Evolutionary conservation across 495 filamentous ascomycete species (phyloP).

Genomic region (Endocarpon pusillum): DNA sequence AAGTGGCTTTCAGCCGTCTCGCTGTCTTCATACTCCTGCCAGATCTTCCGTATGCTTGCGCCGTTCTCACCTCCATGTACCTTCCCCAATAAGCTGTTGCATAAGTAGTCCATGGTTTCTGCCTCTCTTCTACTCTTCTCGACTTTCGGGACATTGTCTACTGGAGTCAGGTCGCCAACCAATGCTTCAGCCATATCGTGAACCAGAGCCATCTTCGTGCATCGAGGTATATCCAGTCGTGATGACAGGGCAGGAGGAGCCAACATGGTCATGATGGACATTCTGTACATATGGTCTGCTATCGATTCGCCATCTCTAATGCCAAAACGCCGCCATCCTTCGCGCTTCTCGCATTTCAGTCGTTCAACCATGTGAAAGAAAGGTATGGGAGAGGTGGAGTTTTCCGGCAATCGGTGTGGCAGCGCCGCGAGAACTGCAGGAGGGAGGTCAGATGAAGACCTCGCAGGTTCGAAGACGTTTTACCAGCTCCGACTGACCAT

Average conservation of each 20-base stretch:
- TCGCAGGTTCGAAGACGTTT: neutral
- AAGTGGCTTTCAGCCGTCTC: slow-evolving; percentile 69
- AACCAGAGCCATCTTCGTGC: slow-evolving; percentile 82
- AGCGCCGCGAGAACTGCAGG: slow-evolving; percentile 28
- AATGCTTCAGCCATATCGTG: slow-evolving; percentile 96
- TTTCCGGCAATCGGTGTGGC: slow-evolving; percentile 33
- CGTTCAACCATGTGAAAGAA: slow-evolving; percentile 90
- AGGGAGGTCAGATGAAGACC: slow-evolving; percentile 1
- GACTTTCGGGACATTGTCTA: slow-evolving; percentile 42
- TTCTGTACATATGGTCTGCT: slow-evolving; percentile 98
- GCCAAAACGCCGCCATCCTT: slow-evolving; percentile 83
- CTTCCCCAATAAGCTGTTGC: slow-evolving; percentile 48
- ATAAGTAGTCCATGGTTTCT: slow-evolving; percentile 79
- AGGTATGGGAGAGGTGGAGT: slow-evolving; percentile 56
- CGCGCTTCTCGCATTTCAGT: slow-evolving; percentile 86
- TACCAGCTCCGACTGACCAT: slow-evolving; percentile 1
- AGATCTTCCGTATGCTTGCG: slow-evolving; percentile 52
- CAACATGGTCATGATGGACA: slow-evolving; percentile 91
- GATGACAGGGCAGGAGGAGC: slow-evolving; percentile 59
- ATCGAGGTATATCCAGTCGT: slow-evolving; percentile 57
- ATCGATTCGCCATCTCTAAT: slow-evolving; percentile 68
- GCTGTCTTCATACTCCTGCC: slow-evolving; percentile 86
- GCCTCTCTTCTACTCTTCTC: slow-evolving; percentile 82
- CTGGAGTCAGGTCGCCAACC: slow-evolving; percentile 90
- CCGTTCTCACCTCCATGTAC: slow-evolving; percentile 53